Conservation (phyloP, 2,329 filamentous ascomycete genomes). For the Exophiala sp. region DNA sequence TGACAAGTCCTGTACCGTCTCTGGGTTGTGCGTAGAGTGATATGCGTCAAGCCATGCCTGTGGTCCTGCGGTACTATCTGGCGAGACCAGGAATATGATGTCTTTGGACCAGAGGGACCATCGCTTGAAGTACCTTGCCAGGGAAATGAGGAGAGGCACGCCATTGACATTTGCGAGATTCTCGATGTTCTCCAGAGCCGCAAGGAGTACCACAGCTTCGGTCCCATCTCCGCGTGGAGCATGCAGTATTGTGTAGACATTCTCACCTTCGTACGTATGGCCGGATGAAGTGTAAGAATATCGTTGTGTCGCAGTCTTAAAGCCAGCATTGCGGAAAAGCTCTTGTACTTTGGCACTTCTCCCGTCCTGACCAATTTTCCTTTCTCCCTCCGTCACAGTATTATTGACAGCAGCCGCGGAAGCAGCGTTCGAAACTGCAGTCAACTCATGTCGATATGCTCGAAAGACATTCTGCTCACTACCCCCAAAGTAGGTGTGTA, state of each 20-base stretch:
- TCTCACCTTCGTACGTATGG: constrained; percentile 71
- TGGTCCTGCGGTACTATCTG: constrained; percentile 83
- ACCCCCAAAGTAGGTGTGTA: constrained; percentile 95
- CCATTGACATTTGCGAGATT: constrained; percentile 79
- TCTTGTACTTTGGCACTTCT: constrained; percentile 62
- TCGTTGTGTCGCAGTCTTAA: constrained; percentile 84
- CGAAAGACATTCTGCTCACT: constrained; percentile 94
- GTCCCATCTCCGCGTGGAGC: constrained; percentile 94
- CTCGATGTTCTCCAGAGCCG: constrained; percentile 80
- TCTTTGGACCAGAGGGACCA: constrained; percentile 99
- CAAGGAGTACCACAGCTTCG: constrained; percentile 90
- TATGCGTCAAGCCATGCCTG: constrained; percentile 98
- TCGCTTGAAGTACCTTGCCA: constrained; percentile 91
- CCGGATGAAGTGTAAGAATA: constrained; percentile 82
- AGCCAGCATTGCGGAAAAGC: constrained; percentile 72
- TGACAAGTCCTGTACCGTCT: constrained; percentile 69
- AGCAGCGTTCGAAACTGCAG: constrained; percentile 38
- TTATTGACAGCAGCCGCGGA: constrained; percentile 34
- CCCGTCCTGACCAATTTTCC: constrained; percentile 12
- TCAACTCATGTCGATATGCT: constrained; percentile 82
- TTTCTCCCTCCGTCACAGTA: constrained; percentile 36
- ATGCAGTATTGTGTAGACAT: constrained; percentile 89
- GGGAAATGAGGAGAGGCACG: constrained; percentile 76
- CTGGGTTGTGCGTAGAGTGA: constrained; percentile 77
- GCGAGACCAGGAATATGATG: constrained; percentile 85